phyloP scores from a whole-genome alignment of 2,329 filamentous ascomycete genomes.

The Teratosphaeria viscida region DNA sequence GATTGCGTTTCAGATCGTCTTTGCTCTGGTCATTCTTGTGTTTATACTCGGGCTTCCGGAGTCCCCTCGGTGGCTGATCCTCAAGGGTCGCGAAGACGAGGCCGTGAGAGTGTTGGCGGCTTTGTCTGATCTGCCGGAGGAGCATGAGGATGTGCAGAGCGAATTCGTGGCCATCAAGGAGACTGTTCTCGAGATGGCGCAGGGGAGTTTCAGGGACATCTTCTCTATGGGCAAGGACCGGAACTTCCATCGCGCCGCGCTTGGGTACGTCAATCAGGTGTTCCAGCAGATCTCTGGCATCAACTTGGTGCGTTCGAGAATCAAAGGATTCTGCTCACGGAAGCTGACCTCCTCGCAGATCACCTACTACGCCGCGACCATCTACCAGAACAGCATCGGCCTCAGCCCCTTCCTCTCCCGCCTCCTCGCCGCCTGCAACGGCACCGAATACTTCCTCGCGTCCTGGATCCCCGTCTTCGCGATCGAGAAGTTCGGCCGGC shows the following conservation, averaged over 20 bases:
- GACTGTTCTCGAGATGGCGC: neutral
- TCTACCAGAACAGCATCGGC: neutral
- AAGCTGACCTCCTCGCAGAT: neutral
- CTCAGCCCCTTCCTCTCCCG: neutral
- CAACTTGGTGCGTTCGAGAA: neutral
- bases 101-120: neutral
- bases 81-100: neutral
- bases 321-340: neutral
- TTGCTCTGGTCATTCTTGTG: slow-evolving; percentile 25
- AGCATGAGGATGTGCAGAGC: neutral
- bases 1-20: slow-evolving; percentile 43
- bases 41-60: neutral
- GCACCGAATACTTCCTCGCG: neutral
- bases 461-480: neutral
- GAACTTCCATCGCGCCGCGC: neutral
- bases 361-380: neutral
- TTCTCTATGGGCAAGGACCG: neutral
- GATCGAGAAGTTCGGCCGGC: neutral
- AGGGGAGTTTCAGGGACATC: neutral
- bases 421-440: neutral
- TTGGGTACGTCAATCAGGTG: neutral
- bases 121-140: neutral
- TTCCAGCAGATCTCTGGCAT: neutral
- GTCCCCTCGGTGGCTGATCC: neutral
- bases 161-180: neutral